A percentile compares a stretch with the other conserved stretches of the same genome.
phyloP scores from a whole-genome alignment of 192 early-diverging fungal species.

The Backusella luteola region DNA sequence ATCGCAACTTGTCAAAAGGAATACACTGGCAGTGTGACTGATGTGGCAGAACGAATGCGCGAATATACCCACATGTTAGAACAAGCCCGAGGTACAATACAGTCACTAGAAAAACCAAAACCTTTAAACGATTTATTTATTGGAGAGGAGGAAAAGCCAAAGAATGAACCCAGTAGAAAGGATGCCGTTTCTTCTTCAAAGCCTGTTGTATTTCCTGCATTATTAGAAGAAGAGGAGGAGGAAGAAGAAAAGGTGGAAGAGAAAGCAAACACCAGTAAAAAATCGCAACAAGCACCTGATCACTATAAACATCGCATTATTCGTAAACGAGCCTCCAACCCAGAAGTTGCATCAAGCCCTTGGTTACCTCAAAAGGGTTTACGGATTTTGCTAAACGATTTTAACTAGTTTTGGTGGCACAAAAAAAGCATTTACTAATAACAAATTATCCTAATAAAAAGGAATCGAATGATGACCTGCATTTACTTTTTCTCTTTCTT shows the following conservation, averaged over 20 bases:
- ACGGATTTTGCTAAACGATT: slow-evolving; percentile 16
- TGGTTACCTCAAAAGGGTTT: slow-evolving; percentile 19
- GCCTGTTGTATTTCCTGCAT: not conserved
- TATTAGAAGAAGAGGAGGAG: not conserved
- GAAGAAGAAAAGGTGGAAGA: not conserved
- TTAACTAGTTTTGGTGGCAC: not conserved
- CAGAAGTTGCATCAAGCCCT: not conserved
- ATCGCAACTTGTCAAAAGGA: slow-evolving; percentile 20
- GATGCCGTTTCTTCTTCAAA: not conserved
- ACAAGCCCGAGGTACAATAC: slow-evolving; percentile 31
- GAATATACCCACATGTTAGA: slow-evolving; percentile 33
- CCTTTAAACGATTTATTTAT: not conserved
- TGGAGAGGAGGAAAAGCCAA: not conserved
- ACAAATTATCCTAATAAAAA: not conserved
- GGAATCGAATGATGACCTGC: not conserved
- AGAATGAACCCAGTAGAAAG: not conserved
- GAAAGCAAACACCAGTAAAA: not conserved
- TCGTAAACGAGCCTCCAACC: slow-evolving; percentile 10
- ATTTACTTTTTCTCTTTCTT: not conserved
- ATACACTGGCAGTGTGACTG: slow-evolving; percentile 20
- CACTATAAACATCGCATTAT: slow-evolving; percentile 15
- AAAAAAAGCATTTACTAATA: not conserved
- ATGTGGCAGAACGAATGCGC: slow-evolving; percentile 25
- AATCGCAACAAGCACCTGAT: slow-evolving; percentile 1
- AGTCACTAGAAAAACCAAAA: slow-evolving; percentile 6